Evolutionary conservation across 2,329 filamentous ascomycete genomes (phyloP), one percentile per base, ranked within the genome.

Genomic region (Penicillium vulpinum): DNA sequence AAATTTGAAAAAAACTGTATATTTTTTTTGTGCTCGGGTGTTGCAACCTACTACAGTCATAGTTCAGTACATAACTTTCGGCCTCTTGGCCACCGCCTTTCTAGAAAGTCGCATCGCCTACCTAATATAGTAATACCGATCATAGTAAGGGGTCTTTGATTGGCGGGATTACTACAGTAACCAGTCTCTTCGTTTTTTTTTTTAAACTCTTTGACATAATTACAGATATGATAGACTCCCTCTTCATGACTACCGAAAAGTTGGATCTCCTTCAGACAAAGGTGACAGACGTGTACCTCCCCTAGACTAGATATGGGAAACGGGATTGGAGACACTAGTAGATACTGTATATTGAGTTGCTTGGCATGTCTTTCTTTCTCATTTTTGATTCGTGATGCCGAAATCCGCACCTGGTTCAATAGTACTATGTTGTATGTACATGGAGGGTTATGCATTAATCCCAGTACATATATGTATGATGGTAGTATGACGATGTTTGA

Each of bases 201-300:
- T 18, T 15, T 11, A n/a, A n/a, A n/a, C n/a, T 28, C 4, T 48
- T 29, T 4, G n/a, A 29, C 5, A 47, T 35, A n/a, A 7, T 13
- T 26, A 26, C 21, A 26, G 22, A 41, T n/a, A n/a, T n/a, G n/a
- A n/a, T n/a, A n/a, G n/a, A n/a, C n/a, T n/a, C 15, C 13, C 22
- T 44, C 50, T 26, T 28, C 16, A 15, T 51, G n/a, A 31, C 15
- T 51, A 22, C 44, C 51, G 35, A 41, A 56, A 43, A 39, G 26
- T 47, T 18, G 44, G 26, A 48, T 57, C 43, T 39, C 36, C 29
- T 44, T 56, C 43, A 54, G 52, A 50, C 52, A 55, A 57, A 52
- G 43, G 44, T 44, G 38, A 53, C 54, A 49, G 53, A 36, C 38
- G 13, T 15, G 3, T 41, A 28, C 28, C 15, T 22, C 15, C 44